Evolutionary conservation across 257 asterid species (phyloP), one percentile per base, ranked within the genome.

Genomic region (Nyctanthes arbortristis): DNA sequence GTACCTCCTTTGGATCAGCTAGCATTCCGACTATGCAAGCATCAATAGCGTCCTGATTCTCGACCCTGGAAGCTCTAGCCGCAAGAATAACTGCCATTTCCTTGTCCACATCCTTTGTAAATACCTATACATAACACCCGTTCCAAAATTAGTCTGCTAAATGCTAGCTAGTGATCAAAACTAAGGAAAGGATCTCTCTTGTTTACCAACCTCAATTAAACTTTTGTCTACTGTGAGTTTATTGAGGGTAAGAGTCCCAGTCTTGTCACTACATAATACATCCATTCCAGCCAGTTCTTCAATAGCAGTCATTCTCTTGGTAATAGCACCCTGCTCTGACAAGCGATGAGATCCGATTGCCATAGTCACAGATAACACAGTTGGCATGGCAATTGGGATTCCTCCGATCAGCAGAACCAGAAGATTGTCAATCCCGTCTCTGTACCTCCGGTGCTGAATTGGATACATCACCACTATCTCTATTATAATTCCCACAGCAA

Each of bases 261-360:
- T 91, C 71, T 91, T 91, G 73, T 91, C 97, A 70, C 97, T 91
- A 77, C 97, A 91, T 24, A 91, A 79, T 32, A 91, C 97, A 79
- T 88, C 97, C 97, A 91, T 91, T 5, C 96, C 97, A 0, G 97
- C 96, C 97, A 90, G 82, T 84, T 88, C 96, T 69, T 91, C 97
- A 22, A 91, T 91, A 20, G 97, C 96, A 1, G 97, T 91, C 97
- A 91, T 91, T 80, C 97, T 82, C 76, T 91, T 91, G 2, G 97
- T 91, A 73, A 91, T 91, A 28, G 97, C 97, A 1, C 95, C 97
- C 65, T 91, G 97, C 34, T 91, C 84, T 0, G 97, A 89, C 59
- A 91, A 34, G 67, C 89, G 79, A 82, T 91, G 97, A 18, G 97
- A 91, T 45, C 97, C 97, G 34, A 91, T 91, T 0, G 97, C 97